Base-by-base conservation (phyloP, 2,329 filamentous ascomycete genomes). In the Dichotomopilus funicola region DNA sequence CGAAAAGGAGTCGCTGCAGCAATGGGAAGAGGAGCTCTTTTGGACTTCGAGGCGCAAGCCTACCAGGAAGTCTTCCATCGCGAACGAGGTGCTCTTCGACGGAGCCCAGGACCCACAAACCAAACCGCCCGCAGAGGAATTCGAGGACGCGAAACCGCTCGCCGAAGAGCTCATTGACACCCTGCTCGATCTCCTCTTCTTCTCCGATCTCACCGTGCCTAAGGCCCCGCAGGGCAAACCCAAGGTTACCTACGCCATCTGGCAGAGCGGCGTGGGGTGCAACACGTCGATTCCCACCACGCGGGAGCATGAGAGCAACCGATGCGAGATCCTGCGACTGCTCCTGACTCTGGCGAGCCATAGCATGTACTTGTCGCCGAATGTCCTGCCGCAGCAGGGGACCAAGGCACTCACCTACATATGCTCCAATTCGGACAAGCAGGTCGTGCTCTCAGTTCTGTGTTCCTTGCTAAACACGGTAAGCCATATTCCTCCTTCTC, bases 261-360 rank as follows among this genome's bases (percentile, higher is more conserved):
- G 94, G 94, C 91, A 96, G 73, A 97, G 89, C 67, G 94, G 94
- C 48, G 92, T 99, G 35, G 94, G 94, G 11, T 97, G 92, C 75
- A 95, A 96, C 70, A 89, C 88, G 12, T 83, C 91, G 5, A 85
- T 95, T 63, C 86, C 86, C 8, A 92, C 91, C 3, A 96, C 86
- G 51, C 95, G 90, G 70, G 91, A 97, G 65, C 87, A 89, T 56
- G 94, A 99, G 73, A 95, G 81, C 73, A 96, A 96, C 71, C 83
- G 94, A 57, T 91, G 88, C 62, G 94, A 99, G 72, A 87, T 96
- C 35, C 72, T 97, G 64, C 83, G 92, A 27, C 76, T 99, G 55
- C 79, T 99, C 42, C 77, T 99, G 61, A 91, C 91, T 0, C 73
- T 99, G 59, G 84, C 89, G 10, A 90, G 92, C 69, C 90, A 92